These are phyloP conservation scores for Fraxinus pennsylvanica DNA, from an alignment of 257 asterid genomes.

Conservation along the genomic window DNA sequence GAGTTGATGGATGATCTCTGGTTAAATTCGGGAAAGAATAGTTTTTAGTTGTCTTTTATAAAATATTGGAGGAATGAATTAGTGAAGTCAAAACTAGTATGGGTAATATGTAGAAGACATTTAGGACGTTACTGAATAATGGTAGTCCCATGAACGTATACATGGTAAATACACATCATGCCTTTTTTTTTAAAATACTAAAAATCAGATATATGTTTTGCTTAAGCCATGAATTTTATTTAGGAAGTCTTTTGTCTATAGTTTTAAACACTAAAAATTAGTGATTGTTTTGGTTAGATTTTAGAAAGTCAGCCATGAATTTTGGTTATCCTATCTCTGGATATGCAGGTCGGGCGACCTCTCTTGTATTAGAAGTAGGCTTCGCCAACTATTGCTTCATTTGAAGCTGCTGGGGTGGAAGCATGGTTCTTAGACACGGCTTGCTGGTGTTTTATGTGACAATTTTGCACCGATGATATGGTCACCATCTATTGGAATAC, in stretches of 20 bases:
- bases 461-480: neutral
- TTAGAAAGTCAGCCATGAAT: neutral
- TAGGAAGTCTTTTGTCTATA: too few species aligned
- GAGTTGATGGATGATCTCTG: neutral
- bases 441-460: slow-evolving; percentile 13
- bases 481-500: neutral
- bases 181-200: neutral
- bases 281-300: neutral
- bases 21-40: neutral
- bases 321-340: neutral
- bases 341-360: neutral
- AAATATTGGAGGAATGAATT: neutral
- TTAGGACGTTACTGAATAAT: neutral
- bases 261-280: neutral
- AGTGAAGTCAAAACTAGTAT: neutral
- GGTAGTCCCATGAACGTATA: neutral
- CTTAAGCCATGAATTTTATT: too few species aligned
- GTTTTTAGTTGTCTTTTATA: neutral
- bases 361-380: neutral
- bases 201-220: too few species aligned
- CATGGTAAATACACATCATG: neutral
- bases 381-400: neutral
- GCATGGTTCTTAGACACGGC: neutral
- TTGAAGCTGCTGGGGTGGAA: too few species aligned
- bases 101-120: neutral